Percentiles rank a stretch among this genome's conserved stretches.
phyloP scores from a whole-genome alignment of 2,329 filamentous ascomycete genomes.

The Domatiomyces globalis region DNA sequence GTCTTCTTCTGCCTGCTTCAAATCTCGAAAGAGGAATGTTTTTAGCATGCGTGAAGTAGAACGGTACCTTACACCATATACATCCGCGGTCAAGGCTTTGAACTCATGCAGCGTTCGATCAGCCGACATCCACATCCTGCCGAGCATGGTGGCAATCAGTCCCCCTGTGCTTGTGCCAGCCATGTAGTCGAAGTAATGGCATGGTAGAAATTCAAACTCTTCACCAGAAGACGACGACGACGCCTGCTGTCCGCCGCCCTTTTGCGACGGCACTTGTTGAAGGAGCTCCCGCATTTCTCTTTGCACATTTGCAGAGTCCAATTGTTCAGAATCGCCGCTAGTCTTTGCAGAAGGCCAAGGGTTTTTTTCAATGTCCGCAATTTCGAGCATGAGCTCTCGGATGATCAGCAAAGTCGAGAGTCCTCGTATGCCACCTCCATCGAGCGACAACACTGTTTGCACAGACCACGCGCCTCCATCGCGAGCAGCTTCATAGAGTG shows the following conservation, averaged over 20 bases:
- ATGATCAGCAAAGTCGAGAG: slow-evolving; percentile 1
- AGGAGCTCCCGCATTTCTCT: background rate
- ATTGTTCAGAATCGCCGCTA: slow-evolving; percentile 1
- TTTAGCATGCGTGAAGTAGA: background rate
- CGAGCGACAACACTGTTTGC: slow-evolving; percentile 3
- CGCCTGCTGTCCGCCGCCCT: background rate
- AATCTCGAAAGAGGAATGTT: background rate
- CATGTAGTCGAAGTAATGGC: slow-evolving; percentile 5
- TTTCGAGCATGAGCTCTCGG: slow-evolving; percentile 1
- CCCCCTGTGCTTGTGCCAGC: slow-evolving; percentile 10
- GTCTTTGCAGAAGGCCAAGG: background rate
- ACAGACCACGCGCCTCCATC: background rate
- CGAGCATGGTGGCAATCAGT: slow-evolving; percentile 22
- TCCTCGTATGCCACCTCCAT: slow-evolving; percentile 4
- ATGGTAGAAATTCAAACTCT: slow-evolving; percentile 1
- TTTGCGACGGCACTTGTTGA: background rate
- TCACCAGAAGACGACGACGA: background rate
- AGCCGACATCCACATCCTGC: slow-evolving; percentile 2
- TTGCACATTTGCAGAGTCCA: background rate
- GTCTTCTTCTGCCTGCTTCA: background rate
- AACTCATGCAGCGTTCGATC: background rate
- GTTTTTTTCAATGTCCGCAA: slow-evolving; percentile 1
- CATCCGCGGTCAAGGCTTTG: background rate
- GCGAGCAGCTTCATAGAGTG: background rate
- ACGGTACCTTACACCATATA: slow-evolving; percentile 1